Conservation (phyloP, 202 grass and related monocot species). For the Panicum virgatum region DNA sequence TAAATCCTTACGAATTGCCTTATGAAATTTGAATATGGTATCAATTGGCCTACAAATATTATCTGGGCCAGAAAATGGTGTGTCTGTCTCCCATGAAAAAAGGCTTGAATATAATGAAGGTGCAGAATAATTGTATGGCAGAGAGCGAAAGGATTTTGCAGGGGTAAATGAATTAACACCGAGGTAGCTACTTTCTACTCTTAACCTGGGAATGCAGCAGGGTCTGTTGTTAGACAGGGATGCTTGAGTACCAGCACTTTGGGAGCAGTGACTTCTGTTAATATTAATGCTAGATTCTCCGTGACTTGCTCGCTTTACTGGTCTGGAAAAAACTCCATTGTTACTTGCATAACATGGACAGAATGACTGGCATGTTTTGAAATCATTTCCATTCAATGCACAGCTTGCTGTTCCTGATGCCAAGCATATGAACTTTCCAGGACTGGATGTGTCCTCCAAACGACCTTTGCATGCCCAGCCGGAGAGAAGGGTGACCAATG, state of each 20-base stretch:
- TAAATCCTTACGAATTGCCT: conserved; percentile 94
- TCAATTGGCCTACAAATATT: conserved; percentile 74
- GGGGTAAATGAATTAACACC: conserved; percentile 38
- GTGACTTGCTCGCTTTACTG: conserved; percentile 55
- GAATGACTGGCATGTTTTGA: conserved; percentile 41
- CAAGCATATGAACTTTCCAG: conserved; percentile 72
- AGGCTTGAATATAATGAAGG: conserved; percentile 87
- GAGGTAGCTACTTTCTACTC: conserved; percentile 55
- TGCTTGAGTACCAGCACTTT: conserved; percentile 27
- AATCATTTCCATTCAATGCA: conserved; percentile 35
- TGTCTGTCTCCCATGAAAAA: conserved; percentile 72
- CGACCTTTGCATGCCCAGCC: conserved; percentile 95
- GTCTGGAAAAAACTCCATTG: conserved; percentile 32
- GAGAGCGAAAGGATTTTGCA: conserved; percentile 50
- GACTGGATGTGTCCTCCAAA: conserved; percentile 45
- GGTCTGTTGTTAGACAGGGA: conserved; percentile 37
- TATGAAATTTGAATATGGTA: conserved; percentile 98
- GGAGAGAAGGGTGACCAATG: conserved; percentile 82
- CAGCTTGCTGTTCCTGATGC: conserved; percentile 27
- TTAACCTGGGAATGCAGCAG: conserved; percentile 74
- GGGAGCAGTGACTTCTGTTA: conserved; percentile 4
- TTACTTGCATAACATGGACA: conserved; percentile 50
- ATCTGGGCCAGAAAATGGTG: conserved; percentile 47
- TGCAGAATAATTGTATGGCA: conserved; percentile 54
- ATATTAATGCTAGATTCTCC: conserved; percentile 40